Conservation (phyloP, 352 stramenopile species). For the Pythium brassicae region DNA sequence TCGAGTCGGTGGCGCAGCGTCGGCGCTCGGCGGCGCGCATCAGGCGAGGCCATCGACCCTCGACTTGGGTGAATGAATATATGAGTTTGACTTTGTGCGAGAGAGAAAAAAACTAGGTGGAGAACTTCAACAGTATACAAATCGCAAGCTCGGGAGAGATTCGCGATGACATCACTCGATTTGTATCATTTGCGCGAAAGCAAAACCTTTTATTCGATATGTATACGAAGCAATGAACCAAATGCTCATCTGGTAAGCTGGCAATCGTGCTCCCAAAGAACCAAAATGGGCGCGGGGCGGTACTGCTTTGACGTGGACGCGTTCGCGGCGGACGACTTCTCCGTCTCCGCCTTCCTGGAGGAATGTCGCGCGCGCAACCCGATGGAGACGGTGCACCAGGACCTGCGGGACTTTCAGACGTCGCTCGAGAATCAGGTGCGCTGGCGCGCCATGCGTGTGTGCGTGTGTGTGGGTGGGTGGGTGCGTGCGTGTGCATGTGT, state of each 20-base stretch:
- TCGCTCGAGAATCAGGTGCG: slow-evolving; percentile 80
- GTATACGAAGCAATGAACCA: too few species aligned
- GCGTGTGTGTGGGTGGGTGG: background rate
- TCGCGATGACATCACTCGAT: too few species aligned
- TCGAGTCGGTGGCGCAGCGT: slow-evolving; percentile 37
- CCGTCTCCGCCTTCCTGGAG: slow-evolving; percentile 66
- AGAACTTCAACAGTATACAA: background rate
- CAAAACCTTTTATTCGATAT: too few species aligned
- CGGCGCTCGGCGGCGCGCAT: slow-evolving; percentile 30
- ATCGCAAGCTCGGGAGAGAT: too few species aligned
- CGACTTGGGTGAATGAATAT: background rate
- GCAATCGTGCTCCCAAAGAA: too few species aligned
- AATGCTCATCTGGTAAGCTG: too few species aligned
- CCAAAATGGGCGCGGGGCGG: slow-evolving; percentile 28
- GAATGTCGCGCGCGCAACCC: slow-evolving; percentile 64
- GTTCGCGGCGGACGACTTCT: slow-evolving; percentile 74
- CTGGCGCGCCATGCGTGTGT: too few species aligned
- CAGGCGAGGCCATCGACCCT: slow-evolving; percentile 13
- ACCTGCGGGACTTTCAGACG: slow-evolving; percentile 81
- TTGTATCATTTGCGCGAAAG: background rate
- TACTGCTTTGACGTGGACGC: slow-evolving; percentile 85
- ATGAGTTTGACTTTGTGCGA: background rate
- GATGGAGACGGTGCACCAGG: slow-evolving; percentile 83
- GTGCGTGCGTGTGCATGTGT: too few species aligned
- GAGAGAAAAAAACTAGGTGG: background rate